These are phyloP conservation scores for Suhomyces atakaporum DNA, from an alignment of 1,139 yeast genomes.

Conservation along the genomic window DNA sequence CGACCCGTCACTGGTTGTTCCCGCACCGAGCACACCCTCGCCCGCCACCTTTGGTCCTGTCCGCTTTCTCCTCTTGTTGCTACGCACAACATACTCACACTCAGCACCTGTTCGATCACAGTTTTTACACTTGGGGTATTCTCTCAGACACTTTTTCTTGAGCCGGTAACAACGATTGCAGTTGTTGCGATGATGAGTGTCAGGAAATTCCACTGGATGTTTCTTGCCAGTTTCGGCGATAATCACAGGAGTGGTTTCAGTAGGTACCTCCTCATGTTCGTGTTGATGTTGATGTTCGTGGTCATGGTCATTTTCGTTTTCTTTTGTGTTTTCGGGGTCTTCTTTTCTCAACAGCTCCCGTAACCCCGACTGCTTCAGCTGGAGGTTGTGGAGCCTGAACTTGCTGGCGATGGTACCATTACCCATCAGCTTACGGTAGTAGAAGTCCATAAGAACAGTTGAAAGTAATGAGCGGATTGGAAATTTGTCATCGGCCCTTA, in stretches of 20 bases:
- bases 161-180: slow-evolving; percentile 46
- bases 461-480: too few relatives aligned
- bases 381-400: slow-evolving; percentile 29
- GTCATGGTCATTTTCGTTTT: not conserved
- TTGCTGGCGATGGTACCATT: slow-evolving; percentile 42
- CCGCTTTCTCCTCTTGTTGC: slow-evolving; percentile 28
- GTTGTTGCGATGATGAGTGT: slow-evolving; percentile 37
- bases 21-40: slow-evolving; percentile 8
- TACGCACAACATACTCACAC: slow-evolving; percentile 41
- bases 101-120: slow-evolving; percentile 37
- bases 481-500: slow-evolving; percentile 16
- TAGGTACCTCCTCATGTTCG: not conserved
- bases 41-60: slow-evolving; percentile 6
- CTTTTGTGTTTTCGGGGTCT: not conserved
- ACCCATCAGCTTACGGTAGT: slow-evolving; percentile 42
- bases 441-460: slow-evolving; percentile 43
- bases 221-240: slow-evolving; percentile 8
- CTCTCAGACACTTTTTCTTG: slow-evolving; percentile 46
- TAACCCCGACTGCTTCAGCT: slow-evolving; percentile 25
- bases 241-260: slow-evolving; percentile 5
- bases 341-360: slow-evolving; percentile 14
- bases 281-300: not conserved
- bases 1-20: slow-evolving; percentile 5
- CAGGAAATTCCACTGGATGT: slow-evolving; percentile 22
- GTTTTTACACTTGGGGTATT: slow-evolving; percentile 40